Base-by-base conservation (phyloP, 2,329 filamentous ascomycete species). In the Ascochyta clinopodiicola region DNA sequence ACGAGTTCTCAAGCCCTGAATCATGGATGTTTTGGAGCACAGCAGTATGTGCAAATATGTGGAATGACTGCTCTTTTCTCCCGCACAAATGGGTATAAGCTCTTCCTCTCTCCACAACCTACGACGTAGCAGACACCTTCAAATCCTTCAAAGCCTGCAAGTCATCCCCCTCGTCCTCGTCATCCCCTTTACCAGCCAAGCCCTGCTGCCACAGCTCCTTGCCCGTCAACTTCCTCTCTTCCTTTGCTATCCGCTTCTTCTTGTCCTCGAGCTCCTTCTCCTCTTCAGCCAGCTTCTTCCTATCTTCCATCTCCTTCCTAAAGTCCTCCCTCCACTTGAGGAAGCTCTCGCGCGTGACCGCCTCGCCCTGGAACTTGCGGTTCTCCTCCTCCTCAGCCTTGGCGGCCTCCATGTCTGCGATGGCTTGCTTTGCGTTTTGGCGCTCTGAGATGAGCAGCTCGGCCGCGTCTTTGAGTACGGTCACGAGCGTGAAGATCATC, bases 401-500 rank as follows among this genome's bases (percentile, higher is more conserved):
- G 7, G 83, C 84, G 1, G 81, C 76, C 58, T 81, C 83, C 44
- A 80, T 71, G 44, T 87, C 85, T 45, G 77, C 78, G 45, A 78
- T 66, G 1, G 80, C 82, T 63, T 85, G 78, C 15, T 82, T 84
- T 8, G 82, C 89, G 54, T 86, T 85, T 69, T 87, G 86, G 40
- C 95, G 87, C 60, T 92, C 87, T 15, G 83, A 78, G 63, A 98
- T 87, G 55, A 99, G 84, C 65, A 88, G 83, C 79, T 99, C 95
- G n/a, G 93, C 94, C 46, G 85, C 83, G 56, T 99, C 95, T 74
- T 97, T 98, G 57, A 99, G 79, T 0, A 89, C 86, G 13, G 90
- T 91, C 49, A 96, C 89, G 22, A 99, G 80, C 0, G 94, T 92
- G 77, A 98, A 99, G 1, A 99, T 81, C 95, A 99, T 99, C 51